Base-by-base conservation (phyloP, 257 asterid species). In the Plantago ovata region DNA sequence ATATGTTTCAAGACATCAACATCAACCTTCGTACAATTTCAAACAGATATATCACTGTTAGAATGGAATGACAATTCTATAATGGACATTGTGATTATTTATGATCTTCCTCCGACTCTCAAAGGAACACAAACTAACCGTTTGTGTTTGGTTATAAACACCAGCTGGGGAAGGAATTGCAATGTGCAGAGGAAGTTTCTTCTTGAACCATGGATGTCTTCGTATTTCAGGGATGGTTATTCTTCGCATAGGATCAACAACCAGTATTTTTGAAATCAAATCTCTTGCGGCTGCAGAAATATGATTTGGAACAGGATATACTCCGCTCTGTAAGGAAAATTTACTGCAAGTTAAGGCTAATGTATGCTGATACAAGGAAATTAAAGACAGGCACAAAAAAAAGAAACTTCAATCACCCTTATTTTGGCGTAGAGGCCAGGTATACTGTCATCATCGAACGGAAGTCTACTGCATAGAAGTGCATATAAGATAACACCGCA, bases 1-100 rank as follows among this genome's bases (percentile, higher is more conserved):
- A 79, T 68, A 24, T 72, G 77, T 58, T 56, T 72, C 45, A 79
- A 62, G 16, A 74, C 65, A 39, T 77, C 76, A 38, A 79, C 54
- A 44, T 79, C 68, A 54, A 79, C 75, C 83, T 81, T 58, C n/a
- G 41, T 58, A 52, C 54, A 60, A 8, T 67, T 15, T 13, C 2
- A 28, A 28, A 28, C 36, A 28, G 36, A 28, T 3, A 3, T 28
- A 28, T 2, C n/a, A n/a, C n/a, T 3, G 36, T 28, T 28, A 28
- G 36, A 8, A 28, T 4, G 7, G 6, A 28, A 28, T 28, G 4
- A n/a, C 2, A 4, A 28, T 28, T 28, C 36, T 28, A 28, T 28
- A 8, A 28, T 1, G 36, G 7, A 28, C 36, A 28, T 28, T 28
- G 36, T 28, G 36, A 3, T 28, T 28, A 8, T 28, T 28, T 1